phyloP scores from a whole-genome alignment of 768 basidiomycete genomes.

The Mycena rebaudengoi region DNA sequence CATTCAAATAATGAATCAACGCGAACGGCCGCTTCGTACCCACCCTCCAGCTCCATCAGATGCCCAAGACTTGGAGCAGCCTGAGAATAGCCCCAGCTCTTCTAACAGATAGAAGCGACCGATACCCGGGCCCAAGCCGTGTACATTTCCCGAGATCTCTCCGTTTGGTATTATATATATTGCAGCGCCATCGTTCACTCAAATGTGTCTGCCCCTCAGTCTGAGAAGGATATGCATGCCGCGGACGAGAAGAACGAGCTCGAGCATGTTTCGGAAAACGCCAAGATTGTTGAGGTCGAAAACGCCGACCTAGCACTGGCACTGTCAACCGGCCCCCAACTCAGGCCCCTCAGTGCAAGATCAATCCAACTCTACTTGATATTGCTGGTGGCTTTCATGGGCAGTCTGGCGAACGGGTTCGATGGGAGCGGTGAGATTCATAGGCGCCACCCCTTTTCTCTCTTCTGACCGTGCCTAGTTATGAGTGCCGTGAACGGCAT shows the following conservation, averaged over 20 bases:
- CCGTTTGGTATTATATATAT: no score
- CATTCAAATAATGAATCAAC: no score
- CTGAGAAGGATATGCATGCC: conserved; percentile 11
- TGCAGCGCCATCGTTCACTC: no score
- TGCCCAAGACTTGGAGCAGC: no score
- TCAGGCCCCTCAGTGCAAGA: conserved; percentile 45
- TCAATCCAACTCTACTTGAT: conserved; percentile 53
- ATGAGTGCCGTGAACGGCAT: conserved; percentile 29
- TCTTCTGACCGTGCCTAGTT: conserved; percentile 4
- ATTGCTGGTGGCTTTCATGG: conserved; percentile 54
- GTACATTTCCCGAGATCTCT: no score
- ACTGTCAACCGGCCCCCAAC: conserved; percentile 51
- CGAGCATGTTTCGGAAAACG: conserved; percentile 14
- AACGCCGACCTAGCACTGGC: conserved; percentile 56
- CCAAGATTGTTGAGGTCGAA: conserved; percentile 39
- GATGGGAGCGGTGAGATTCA: conserved; percentile 50
- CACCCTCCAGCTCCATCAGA: no score
- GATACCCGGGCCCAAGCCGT: no score
- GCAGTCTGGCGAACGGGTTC: conserved; percentile 56
- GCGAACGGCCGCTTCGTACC: no score
- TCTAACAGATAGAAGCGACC: no score
- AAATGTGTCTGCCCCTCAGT: conserved; percentile 9
- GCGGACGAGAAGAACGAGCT: conserved; percentile 16
- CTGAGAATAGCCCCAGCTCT: no score
- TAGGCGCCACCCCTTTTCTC: not conserved